These are phyloP conservation scores for Trichoderma erinaceum DNA, from an alignment of 495 filamentous ascomycete species.

Conservation along the genomic window DNA sequence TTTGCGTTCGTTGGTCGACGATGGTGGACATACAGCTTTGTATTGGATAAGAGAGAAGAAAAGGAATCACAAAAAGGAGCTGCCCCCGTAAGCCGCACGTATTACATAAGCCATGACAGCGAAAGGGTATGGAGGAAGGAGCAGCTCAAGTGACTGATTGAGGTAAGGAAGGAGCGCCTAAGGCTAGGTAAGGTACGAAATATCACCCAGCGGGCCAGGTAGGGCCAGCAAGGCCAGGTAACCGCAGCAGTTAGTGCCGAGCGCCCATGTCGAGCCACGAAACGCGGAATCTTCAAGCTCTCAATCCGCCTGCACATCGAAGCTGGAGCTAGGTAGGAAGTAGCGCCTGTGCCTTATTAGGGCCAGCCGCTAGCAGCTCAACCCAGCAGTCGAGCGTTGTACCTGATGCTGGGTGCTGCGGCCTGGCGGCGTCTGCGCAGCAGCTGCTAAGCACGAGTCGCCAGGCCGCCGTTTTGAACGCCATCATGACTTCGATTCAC, in stretches of 20 bases:
- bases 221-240: neutral
- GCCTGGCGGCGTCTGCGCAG: neutral
- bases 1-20: neutral
- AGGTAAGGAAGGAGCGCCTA: neutral
- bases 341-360: neutral
- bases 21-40: neutral
- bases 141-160: neutral
- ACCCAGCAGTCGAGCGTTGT: neutral
- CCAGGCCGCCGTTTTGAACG: conserved; percentile 3
- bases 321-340: neutral
- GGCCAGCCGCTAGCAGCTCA: neutral
- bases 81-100: neutral
- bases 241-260: conserved; percentile 6
- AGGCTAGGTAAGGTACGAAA: neutral
- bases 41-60: neutral
- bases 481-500: neutral
- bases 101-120: neutral
- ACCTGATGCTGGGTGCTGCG: neutral
- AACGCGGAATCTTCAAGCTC: conserved; percentile 13
- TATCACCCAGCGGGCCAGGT: neutral
- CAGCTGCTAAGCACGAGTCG: neutral
- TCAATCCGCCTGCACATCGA: too few species aligned
- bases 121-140: neutral
- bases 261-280: conserved; percentile 1
- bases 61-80: neutral